phyloP scores from a whole-genome alignment of 2,329 filamentous ascomycete genomes.

The Aspergillus uvarum region DNA sequence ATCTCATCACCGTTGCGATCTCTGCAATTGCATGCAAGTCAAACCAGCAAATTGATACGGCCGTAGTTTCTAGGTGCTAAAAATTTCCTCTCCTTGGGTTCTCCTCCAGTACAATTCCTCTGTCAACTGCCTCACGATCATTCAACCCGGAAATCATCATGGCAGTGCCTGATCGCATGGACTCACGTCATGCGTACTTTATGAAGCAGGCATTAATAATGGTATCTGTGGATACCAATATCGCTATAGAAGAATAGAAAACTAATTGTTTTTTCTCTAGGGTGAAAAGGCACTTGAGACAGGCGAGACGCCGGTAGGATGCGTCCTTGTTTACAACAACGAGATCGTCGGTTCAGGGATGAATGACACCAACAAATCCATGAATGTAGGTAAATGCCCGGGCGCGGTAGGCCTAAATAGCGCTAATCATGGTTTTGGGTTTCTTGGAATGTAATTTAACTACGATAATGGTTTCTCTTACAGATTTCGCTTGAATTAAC shows the following conservation, averaged over 20 bases:
- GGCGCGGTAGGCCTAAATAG: neutral
- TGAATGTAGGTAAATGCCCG: constrained; percentile 53
- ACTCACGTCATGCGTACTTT: constrained; percentile 58
- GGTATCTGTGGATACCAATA: constrained; percentile 51
- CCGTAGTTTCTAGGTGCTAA: no score
- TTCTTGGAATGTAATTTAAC: no score
- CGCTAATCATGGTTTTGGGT: no score
- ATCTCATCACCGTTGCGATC: no score
- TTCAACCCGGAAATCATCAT: neutral
- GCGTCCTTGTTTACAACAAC: constrained; percentile 80
- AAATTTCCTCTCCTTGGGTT: no score
- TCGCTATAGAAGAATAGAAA: constrained; percentile 5
- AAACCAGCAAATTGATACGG: no score
- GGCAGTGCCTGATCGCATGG: neutral
- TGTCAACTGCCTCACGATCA: neutral
- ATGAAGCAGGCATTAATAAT: constrained; percentile 85
- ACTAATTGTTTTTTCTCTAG: constrained; percentile 46
- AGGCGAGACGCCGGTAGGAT: constrained; percentile 95
- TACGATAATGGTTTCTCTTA: neutral
- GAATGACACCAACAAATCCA: constrained; percentile 92
- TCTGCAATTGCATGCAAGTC: no score
- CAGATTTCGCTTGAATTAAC: neutral
- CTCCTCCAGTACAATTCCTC: no score
- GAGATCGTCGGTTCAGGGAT: constrained; percentile 84
- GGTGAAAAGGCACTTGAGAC: constrained; percentile 79